These are phyloP conservation scores for Penicillium subrubescens DNA, from an alignment of 495 filamentous ascomycete species.

Conservation along the genomic window DNA sequence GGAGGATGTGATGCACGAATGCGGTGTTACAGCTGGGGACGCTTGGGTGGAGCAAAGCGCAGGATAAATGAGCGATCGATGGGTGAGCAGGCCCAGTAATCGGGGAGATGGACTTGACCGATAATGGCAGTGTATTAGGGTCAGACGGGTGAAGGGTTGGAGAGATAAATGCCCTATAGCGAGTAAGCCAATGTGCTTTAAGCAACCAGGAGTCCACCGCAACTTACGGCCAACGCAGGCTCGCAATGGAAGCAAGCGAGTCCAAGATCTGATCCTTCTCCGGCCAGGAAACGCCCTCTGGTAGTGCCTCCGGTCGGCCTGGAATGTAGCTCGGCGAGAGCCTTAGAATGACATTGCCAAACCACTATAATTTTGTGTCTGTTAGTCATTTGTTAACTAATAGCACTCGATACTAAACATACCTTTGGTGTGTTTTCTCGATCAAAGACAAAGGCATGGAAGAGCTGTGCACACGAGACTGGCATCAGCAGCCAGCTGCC, in stretches of 20 bases:
- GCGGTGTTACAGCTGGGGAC: conserved; percentile 85
- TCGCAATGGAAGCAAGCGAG: conserved; percentile 75
- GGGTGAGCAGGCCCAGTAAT: conserved; percentile 85
- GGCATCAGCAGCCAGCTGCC: conserved; percentile 97
- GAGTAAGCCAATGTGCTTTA: background rate
- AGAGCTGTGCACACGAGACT: conserved; percentile 82
- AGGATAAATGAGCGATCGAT: conserved; percentile 77
- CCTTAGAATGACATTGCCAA: conserved; percentile 72
- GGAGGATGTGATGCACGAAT: conserved; percentile 79
- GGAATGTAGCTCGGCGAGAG: conserved; percentile 79
- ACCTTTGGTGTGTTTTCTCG: conserved; percentile 79
- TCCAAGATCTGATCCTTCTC: conserved; percentile 75
- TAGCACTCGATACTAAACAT: conserved; percentile 2
- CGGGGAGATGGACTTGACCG: conserved; percentile 69
- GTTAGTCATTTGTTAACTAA: background rate
- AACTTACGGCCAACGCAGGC: conserved; percentile 81
- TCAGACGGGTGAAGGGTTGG: conserved; percentile 82
- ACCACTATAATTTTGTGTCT: conserved; percentile 48
- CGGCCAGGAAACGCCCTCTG: conserved; percentile 71
- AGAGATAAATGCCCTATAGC: conserved; percentile 67
- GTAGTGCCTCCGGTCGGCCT: conserved; percentile 67
- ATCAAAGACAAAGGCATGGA: conserved; percentile 93
- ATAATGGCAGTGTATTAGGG: conserved; percentile 61
- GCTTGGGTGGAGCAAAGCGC: conserved; percentile 86
- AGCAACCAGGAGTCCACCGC: background rate